A percentile compares a stretch with the other conserved stretches of the same genome.
phyloP scores from a whole-genome alignment of 202 grass and related monocot species.

The Elaeis oleifera region DNA sequence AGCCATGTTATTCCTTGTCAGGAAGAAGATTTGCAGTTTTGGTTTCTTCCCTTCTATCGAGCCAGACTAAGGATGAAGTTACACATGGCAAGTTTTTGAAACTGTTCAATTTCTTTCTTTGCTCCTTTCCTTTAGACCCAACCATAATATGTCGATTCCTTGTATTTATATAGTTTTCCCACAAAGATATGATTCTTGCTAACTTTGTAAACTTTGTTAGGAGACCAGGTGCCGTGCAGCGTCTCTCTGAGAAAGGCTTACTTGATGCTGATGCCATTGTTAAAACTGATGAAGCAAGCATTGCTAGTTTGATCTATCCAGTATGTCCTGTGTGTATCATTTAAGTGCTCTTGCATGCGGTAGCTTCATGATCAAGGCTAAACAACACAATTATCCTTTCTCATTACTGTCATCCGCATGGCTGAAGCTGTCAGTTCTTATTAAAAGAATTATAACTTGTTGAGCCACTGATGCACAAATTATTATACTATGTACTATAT shows the following conservation, averaged over 20 bases:
- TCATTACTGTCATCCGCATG: too few species aligned
- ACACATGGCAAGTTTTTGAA: conserved; percentile 60
- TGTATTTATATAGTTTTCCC: neutral
- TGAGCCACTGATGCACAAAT: too few species aligned
- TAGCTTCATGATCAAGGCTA: too few species aligned
- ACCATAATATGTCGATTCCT: neutral
- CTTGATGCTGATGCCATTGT: conserved; percentile 74
- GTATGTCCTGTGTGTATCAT: conserved; percentile 24
- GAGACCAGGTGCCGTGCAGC: conserved; percentile 71
- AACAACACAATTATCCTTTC: too few species aligned
- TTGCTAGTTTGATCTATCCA: conserved; percentile 79
- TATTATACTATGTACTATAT: too few species aligned
- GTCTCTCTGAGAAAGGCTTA: conserved; percentile 64
- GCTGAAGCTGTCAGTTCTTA: too few species aligned
- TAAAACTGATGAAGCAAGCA: conserved; percentile 54
- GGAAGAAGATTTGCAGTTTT: conserved; percentile 88
- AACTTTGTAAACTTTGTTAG: neutral
- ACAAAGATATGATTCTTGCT: conserved; percentile 3
- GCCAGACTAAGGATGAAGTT: conserved; percentile 96
- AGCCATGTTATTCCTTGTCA: conserved; percentile 20
- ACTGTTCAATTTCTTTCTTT: conserved; percentile 8
- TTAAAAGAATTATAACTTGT: too few species aligned
- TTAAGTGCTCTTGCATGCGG: too few species aligned
- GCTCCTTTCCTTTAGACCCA: too few species aligned
- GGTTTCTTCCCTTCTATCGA: conserved; percentile 75